Conservation (phyloP, 2,329 filamentous ascomycete genomes). For the Dothiorella sarmentorum region DNA sequence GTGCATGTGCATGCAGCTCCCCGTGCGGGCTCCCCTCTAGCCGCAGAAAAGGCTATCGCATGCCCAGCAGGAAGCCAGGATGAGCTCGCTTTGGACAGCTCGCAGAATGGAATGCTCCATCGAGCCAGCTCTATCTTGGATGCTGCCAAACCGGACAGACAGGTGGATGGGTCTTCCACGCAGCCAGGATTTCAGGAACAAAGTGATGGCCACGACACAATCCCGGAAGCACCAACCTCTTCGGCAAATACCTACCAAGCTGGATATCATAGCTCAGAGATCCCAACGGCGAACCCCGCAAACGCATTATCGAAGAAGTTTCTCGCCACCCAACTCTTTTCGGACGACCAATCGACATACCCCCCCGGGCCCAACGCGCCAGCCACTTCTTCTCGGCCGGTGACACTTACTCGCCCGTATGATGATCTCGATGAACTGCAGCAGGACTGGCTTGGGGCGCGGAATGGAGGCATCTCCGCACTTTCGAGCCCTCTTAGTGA, state of each 20-base stretch:
- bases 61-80: background rate
- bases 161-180: background rate
- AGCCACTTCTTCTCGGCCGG: background rate
- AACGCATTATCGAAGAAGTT: background rate
- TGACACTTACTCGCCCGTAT: background rate
- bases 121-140: background rate
- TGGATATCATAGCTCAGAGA: background rate
- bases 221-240: background rate
- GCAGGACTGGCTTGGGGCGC: background rate
- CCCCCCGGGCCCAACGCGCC: background rate
- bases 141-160: background rate
- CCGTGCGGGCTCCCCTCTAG: background rate
- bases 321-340: conserved; percentile 6
- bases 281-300: background rate
- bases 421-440: conserved; percentile 16
- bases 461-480: background rate
- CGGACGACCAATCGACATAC: background rate
- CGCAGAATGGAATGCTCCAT: background rate
- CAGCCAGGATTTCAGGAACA: background rate
- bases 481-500: conserved; percentile 12
- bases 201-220: background rate
- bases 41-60: background rate
- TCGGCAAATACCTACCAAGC: background rate
- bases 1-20: background rate
- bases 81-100: conserved; percentile 10